A percentile compares a stretch with the other conserved stretches of the same genome.
phyloP scores from a whole-genome alignment of 2,329 filamentous ascomycete species.

The Aspergillus quadrilineatus region DNA sequence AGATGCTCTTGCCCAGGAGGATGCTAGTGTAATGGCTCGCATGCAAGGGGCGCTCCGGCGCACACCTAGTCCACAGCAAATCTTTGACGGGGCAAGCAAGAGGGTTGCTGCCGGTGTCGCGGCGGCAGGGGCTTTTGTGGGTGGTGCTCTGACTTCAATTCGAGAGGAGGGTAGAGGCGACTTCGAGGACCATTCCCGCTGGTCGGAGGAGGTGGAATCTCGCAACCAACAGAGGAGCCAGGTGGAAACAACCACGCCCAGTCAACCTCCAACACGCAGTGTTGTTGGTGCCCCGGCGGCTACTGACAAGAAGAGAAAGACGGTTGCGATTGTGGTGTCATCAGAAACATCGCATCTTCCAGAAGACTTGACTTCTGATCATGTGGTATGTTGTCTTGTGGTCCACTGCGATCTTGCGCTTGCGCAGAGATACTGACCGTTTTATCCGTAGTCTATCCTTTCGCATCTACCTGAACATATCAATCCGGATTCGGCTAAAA shows the following conservation, averaged over 20 bases:
- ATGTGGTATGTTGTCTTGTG: constrained; percentile 65
- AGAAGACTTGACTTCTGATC: constrained; percentile 63
- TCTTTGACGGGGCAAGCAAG: constrained; percentile 79
- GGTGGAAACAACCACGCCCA: constrained; percentile 24
- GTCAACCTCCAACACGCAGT: constrained; percentile 33
- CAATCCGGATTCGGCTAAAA: constrained; percentile 69
- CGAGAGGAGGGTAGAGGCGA: constrained; percentile 78
- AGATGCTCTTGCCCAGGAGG: constrained; percentile 41
- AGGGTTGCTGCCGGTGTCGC: constrained; percentile 78
- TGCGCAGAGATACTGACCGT: constrained; percentile 11
- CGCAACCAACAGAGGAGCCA: constrained; percentile 47
- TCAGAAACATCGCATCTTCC: constrained; percentile 67
- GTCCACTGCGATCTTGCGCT: background rate
- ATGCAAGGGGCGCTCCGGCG: constrained; percentile 79
- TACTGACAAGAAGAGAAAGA: constrained; percentile 61
- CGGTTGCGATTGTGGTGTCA: constrained; percentile 84
- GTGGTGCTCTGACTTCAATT: constrained; percentile 78
- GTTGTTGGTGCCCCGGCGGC: constrained; percentile 32
- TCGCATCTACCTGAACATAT: constrained; percentile 80
- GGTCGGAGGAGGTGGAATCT: constrained; percentile 84
- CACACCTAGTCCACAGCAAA: constrained; percentile 82
- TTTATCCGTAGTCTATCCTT: constrained; percentile 66
- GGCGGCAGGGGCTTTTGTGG: constrained; percentile 77
- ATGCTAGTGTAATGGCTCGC: constrained; percentile 66
- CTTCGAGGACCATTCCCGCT: constrained; percentile 82